Percentiles rank a stretch among this genome's conserved stretches.
Conservation (phyloP, 805 yeast species). For the Metschnikowia bowlesiae region DNA sequence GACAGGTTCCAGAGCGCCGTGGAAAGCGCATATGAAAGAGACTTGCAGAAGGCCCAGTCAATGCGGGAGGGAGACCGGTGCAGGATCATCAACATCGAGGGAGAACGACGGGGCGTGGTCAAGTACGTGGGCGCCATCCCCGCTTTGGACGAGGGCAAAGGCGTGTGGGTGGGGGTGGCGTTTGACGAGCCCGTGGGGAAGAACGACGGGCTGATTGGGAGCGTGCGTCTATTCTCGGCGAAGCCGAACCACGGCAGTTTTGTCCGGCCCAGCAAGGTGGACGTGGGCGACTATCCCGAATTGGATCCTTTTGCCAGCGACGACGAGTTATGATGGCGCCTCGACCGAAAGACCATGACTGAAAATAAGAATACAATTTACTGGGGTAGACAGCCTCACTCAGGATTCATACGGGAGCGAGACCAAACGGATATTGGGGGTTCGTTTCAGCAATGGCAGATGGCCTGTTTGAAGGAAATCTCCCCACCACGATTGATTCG, state of each 20-base stretch:
- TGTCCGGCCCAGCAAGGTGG: slow-evolving; percentile 63
- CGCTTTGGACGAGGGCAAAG: slow-evolving; percentile 48
- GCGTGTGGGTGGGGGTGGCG: slow-evolving; percentile 77
- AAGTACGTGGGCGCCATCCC: slow-evolving; percentile 65
- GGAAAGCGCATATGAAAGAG: slow-evolving; percentile 2
- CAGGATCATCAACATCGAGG: slow-evolving; percentile 39
- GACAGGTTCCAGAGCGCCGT: slow-evolving; percentile 29
- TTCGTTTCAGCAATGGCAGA: no score
- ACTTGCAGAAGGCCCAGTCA: slow-evolving; percentile 11
- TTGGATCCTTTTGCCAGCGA: slow-evolving; percentile 42
- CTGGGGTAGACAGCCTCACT: no score
- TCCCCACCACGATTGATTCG: no score
- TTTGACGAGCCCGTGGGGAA: slow-evolving; percentile 85
- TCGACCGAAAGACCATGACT: no score
- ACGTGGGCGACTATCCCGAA: slow-evolving; percentile 64
- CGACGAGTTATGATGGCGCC: slow-evolving; percentile 18
- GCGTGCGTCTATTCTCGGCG: slow-evolving; percentile 55
- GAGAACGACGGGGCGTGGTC: slow-evolving; percentile 66
- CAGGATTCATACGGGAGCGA: no score
- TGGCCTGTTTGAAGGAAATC: no score
- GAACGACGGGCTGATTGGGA: slow-evolving; percentile 73
- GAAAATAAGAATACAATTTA: no score
- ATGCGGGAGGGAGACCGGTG: slow-evolving; percentile 53
- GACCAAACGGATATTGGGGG: no score
- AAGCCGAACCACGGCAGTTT: slow-evolving; percentile 67